Conservation (phyloP, 2,329 filamentous ascomycete genomes). For the Emmonsiellopsis sp. region DNA sequence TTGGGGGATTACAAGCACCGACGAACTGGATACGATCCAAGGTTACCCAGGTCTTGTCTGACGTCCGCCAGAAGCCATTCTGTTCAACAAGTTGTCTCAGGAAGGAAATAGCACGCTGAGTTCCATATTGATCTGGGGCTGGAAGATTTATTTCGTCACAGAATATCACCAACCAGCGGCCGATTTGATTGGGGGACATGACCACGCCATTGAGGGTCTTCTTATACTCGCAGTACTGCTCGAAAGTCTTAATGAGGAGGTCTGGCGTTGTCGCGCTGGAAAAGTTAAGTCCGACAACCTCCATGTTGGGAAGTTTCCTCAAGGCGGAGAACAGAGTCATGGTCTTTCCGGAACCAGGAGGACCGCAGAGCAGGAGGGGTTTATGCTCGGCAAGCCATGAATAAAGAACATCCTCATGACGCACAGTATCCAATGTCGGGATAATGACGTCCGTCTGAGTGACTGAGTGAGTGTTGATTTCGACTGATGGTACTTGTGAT, state of each 20-base stretch:
- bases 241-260: conserved; percentile 96
- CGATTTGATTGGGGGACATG: conserved; percentile 91
- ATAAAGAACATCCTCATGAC: conserved; percentile 97
- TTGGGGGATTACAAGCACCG: conserved; percentile 95
- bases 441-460: conserved; percentile 98
- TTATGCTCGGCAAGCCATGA: conserved; percentile 99
- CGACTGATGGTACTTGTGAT: conserved; percentile 83
- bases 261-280: conserved; percentile 97
- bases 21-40: conserved; percentile 98
- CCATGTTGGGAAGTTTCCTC: conserved; percentile 95
- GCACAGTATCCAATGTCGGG: conserved; percentile 91
- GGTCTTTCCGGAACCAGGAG: conserved; percentile 96
- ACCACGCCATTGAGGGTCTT: conserved; percentile 96
- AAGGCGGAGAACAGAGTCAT: conserved; percentile 99
- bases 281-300: conserved; percentile 98
- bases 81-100: conserved; percentile 95
- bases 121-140: conserved; percentile 93
- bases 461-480: conserved; percentile 97
- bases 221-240: conserved; percentile 99
- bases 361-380: conserved; percentile 88
- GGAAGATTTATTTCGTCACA: conserved; percentile 99
- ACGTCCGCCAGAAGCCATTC: conserved; percentile 97
- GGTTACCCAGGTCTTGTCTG: conserved; percentile 95
- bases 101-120: conserved; percentile 95
- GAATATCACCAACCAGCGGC: conserved; percentile 96